A percentile compares a stretch with the other conserved stretches of the same genome.
These are phyloP conservation scores for Didymella pinodella DNA, from an alignment of 2,329 filamentous ascomycete species.

Conservation along the genomic window DNA sequence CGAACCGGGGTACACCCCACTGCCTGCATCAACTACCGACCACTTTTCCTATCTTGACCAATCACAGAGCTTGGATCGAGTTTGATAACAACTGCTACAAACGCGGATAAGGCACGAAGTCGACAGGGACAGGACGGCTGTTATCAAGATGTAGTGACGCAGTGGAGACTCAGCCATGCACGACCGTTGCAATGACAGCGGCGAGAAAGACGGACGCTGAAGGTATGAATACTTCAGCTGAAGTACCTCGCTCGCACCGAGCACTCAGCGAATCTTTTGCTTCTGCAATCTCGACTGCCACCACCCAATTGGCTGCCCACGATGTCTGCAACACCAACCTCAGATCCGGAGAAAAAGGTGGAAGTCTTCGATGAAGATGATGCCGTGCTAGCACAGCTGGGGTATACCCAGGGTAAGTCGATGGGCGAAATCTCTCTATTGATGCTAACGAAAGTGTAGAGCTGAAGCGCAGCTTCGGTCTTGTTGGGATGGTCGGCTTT, in stretches of 20 bases:
- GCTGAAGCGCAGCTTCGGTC: conserved; percentile 57
- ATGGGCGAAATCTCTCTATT: background rate
- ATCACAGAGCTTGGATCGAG: conserved; percentile 18
- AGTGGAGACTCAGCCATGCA: conserved; percentile 17
- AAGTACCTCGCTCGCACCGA: background rate
- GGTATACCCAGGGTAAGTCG: conserved; percentile 50
- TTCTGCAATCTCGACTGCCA: background rate
- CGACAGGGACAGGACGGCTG: conserved; percentile 8
- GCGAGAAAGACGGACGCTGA: conserved; percentile 11
- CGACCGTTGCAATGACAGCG: conserved; percentile 19
- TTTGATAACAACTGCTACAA: conserved; percentile 31
- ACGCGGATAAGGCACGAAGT: conserved; percentile 10
- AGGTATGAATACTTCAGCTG: conserved; percentile 10
- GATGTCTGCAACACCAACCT: conserved; percentile 22
- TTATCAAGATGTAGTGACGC: conserved; percentile 25
- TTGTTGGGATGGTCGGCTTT: conserved; percentile 64
- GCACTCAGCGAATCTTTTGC: background rate
- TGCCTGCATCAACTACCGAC: conserved; percentile 21
- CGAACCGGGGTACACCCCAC: conserved; percentile 22
- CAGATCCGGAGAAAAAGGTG: conserved; percentile 35
- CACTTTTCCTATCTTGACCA: conserved; percentile 32
- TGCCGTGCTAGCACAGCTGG: conserved; percentile 51
- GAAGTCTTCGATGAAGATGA: conserved; percentile 46
- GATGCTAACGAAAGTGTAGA: conserved; percentile 48
- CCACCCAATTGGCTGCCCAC: background rate